Percentiles rank a stretch among this genome's conserved stretches.
Evolutionary conservation across 805 yeast genomes (phyloP).

Genomic region (Saccharomycopsis schoenii): DNA sequence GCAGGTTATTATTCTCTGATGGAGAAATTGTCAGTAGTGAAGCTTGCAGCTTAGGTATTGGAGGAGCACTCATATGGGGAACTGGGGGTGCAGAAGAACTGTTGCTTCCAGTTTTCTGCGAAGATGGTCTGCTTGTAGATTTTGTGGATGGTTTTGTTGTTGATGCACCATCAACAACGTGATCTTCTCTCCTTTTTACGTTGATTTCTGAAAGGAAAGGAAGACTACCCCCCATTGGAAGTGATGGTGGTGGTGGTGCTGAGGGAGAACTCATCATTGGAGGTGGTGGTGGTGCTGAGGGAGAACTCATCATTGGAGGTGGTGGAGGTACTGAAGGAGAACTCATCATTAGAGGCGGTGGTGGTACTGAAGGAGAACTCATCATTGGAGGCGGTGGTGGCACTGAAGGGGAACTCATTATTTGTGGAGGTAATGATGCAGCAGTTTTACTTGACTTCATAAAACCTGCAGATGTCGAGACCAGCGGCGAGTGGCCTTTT

Average conservation of each 20-base stretch:
- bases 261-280: constrained; percentile 11
- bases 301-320: not conserved
- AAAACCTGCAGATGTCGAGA: not conserved
- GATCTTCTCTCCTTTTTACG: constrained; percentile 40
- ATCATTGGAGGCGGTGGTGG: constrained; percentile 12
- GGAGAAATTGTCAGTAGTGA: constrained; percentile 22
- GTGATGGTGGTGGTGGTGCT: not conserved
- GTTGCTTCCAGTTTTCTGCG: not conserved
- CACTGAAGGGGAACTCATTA: constrained; percentile 1
- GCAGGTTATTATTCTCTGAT: constrained; percentile 5
- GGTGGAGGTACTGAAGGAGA: constrained; percentile 13
- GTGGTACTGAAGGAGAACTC: constrained; percentile 18
- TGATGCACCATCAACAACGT: constrained; percentile 34
- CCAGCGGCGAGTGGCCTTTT: constrained; percentile 11
- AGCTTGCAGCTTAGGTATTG: constrained; percentile 19
- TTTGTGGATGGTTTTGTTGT: constrained; percentile 20
- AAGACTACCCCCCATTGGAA: constrained; percentile 23
- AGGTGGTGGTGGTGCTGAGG: constrained; percentile 23
- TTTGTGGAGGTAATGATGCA: constrained; percentile 18
- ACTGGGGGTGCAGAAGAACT: constrained; percentile 12
- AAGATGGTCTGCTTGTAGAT: constrained; percentile 20
- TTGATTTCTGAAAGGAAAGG: constrained; percentile 53
- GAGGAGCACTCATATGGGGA: not conserved
- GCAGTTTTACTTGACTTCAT: not conserved
- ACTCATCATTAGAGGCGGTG: constrained; percentile 15